A percentile compares a stretch with the other conserved stretches of the same genome.
Conservation (phyloP, 768 basidiomycete genomes). For the Russula brevipes region DNA sequence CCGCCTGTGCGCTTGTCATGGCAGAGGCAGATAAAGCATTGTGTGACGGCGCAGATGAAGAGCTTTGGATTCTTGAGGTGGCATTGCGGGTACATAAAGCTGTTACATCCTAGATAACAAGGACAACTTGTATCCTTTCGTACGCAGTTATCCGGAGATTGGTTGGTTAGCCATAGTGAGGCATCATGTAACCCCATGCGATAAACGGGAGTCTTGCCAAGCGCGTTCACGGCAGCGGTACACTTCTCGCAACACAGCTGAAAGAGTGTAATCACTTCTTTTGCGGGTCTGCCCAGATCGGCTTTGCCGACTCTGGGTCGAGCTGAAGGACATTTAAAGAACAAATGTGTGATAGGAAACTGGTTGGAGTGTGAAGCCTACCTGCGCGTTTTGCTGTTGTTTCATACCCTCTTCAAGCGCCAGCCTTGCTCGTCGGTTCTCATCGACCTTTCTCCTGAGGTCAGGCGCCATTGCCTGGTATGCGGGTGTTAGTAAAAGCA, state of each 20-base stretch:
- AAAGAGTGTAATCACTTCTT: not conserved
- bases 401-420: slow-evolving; percentile 33
- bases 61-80: slow-evolving; percentile 88
- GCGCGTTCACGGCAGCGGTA: not conserved
- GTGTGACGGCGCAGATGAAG: slow-evolving; percentile 95
- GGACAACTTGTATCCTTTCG: slow-evolving; percentile 2
- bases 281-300: slow-evolving; percentile 34
- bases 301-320: slow-evolving; percentile 36
- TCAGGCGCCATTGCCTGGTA: slow-evolving; percentile 37
- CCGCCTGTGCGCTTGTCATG: slow-evolving; percentile 72
- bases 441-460: slow-evolving; percentile 35
- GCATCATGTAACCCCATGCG: not conserved
- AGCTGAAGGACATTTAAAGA: slow-evolving; percentile 22
- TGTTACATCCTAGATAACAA: slow-evolving; percentile 30
- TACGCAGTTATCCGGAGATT: not conserved
- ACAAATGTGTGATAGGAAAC: slow-evolving; percentile 1
- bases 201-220: not conserved
- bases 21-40: slow-evolving; percentile 96
- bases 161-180: not conserved
- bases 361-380: slow-evolving; percentile 13
- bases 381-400: slow-evolving; percentile 31
- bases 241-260: not conserved
- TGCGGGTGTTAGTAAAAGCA: not conserved
- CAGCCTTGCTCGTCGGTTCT: slow-evolving; percentile 33
- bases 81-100: slow-evolving; percentile 74